These are phyloP conservation scores for Apiospora pterosperma DNA, from an alignment of 2,329 filamentous ascomycete species.

Conservation along the genomic window DNA sequence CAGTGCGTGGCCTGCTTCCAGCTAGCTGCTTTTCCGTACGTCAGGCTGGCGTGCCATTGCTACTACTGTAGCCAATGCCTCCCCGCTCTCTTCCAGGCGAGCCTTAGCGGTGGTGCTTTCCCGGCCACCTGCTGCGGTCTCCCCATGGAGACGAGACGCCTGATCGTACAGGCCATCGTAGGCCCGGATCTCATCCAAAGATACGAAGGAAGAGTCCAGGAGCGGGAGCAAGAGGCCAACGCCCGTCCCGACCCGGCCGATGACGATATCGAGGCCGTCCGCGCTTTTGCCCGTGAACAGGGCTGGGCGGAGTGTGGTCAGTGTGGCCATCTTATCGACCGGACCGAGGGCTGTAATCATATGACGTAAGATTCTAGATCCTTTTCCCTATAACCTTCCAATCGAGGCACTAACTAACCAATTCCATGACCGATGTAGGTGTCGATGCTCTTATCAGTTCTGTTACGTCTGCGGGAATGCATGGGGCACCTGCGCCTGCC, in stretches of 20 bases:
- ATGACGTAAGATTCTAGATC: neutral
- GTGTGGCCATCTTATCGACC: neutral
- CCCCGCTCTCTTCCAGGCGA: neutral
- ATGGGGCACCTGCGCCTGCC: neutral
- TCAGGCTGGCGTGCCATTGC: neutral
- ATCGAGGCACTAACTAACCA: neutral
- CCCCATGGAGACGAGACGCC: neutral
- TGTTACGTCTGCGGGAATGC: neutral
- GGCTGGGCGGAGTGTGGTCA: neutral
- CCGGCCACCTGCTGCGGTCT: neutral
- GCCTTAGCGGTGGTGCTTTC: neutral
- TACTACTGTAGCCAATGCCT: neutral
- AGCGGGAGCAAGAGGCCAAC: neutral
- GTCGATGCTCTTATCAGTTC: neutral
- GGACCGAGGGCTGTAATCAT: neutral
- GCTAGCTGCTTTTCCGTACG: neutral
- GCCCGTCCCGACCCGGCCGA: neutral
- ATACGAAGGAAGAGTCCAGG: neutral
- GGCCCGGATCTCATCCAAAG: neutral
- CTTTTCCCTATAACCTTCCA: neutral
- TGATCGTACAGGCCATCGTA: neutral
- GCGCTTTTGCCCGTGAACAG: neutral
- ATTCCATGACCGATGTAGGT: neutral
- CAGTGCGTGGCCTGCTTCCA: neutral
- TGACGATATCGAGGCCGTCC: neutral